phyloP scores from a whole-genome alignment of 257 asterid species.

The Plantago elongata region DNA sequence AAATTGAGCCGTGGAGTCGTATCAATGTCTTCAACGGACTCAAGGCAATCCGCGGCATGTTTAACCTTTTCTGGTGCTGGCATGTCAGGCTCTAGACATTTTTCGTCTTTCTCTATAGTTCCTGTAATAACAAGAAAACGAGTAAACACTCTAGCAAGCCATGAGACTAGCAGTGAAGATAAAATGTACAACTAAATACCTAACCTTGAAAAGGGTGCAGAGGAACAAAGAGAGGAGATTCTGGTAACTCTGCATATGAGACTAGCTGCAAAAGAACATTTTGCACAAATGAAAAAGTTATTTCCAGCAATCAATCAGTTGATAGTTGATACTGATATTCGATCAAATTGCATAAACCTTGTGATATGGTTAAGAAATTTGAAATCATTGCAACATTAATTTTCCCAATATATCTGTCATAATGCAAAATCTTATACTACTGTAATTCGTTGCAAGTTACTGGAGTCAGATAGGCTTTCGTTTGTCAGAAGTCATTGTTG shows the following conservation, averaged over 20 bases:
- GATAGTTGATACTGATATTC: too few relatives aligned
- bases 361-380: too few relatives aligned
- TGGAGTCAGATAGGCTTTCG: too few relatives aligned
- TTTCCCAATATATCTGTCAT: too few relatives aligned
- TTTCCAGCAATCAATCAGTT: too few relatives aligned
- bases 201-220: slow-evolving; percentile 60
- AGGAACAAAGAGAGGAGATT: slow-evolving; percentile 75
- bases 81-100: slow-evolving; percentile 30
- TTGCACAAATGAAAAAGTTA: neutral
- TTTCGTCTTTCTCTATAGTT: slow-evolving; percentile 41
- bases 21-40: slow-evolving; percentile 15
- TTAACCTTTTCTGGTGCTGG: slow-evolving; percentile 52
- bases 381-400: too few relatives aligned
- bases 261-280: slow-evolving; percentile 56
- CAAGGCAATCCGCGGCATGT: slow-evolving; percentile 43
- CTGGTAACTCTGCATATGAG: slow-evolving; percentile 67
- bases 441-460: too few relatives aligned
- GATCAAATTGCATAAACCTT: too few relatives aligned
- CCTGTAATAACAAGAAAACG: slow-evolving; percentile 21
- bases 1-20: slow-evolving; percentile 29
- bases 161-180: neutral
- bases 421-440: too few relatives aligned
- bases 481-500: too few relatives aligned
- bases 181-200: neutral
- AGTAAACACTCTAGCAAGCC: too few relatives aligned